These are phyloP conservation scores for Boletus vermiculosoides DNA, from an alignment of 768 basidiomycete genomes.

Conservation along the genomic window DNA sequence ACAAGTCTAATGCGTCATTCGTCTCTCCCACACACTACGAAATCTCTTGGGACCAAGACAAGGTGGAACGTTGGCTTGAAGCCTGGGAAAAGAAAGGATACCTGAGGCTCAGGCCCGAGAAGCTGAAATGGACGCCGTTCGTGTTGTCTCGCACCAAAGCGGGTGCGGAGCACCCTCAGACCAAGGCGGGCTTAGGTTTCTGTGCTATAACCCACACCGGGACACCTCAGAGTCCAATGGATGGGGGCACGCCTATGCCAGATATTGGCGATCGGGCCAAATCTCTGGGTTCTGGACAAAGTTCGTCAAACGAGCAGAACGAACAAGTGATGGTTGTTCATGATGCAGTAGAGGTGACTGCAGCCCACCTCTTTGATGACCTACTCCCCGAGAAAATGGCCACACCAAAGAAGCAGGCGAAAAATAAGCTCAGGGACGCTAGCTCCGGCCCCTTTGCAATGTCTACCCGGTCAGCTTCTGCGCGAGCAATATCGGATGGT, in stretches of 20 bases:
- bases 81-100: constrained; percentile 80
- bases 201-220: constrained; percentile 6
- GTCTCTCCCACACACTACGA: constrained; percentile 68
- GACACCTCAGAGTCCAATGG: constrained; percentile 19
- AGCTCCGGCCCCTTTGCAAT: constrained; percentile 16
- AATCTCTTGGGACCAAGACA: constrained; percentile 69
- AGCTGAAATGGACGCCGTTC: constrained; percentile 95
- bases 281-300: constrained; percentile 13
- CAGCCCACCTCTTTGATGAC: constrained; percentile 35
- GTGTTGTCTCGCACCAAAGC: constrained; percentile 52
- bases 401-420: constrained; percentile 22
- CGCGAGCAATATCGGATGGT: constrained; percentile 13
- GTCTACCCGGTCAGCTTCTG: constrained; percentile 22
- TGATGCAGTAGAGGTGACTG: constrained; percentile 17
- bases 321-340: constrained; percentile 8
- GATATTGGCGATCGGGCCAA: constrained; percentile 19
- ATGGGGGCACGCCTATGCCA: constrained; percentile 23
- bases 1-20: constrained; percentile 50
- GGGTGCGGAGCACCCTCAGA: constrained; percentile 29
- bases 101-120: constrained; percentile 71
- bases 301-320: constrained; percentile 14
- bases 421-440: constrained; percentile 13
- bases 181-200: constrained; percentile 14
- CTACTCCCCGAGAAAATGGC: constrained; percentile 14
- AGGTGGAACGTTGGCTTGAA: constrained; percentile 61